A percentile compares a stretch with the other conserved stretches of the same genome.
These are phyloP conservation scores for Clonostachys chloroleuca DNA, from an alignment of 2,329 filamentous ascomycete genomes.

Conservation along the genomic window DNA sequence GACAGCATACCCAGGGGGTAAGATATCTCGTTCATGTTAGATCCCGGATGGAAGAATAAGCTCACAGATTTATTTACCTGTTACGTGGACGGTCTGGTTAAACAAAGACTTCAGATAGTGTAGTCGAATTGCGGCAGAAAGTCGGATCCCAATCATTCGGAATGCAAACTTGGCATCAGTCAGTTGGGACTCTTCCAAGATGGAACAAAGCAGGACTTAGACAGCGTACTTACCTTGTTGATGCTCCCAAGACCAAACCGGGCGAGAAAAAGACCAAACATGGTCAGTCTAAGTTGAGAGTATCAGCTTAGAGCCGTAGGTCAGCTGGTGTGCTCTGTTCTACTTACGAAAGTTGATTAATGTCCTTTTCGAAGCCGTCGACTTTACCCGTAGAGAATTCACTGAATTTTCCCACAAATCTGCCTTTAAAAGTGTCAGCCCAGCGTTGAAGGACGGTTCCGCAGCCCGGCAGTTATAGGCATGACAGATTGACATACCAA, in stretches of 20 bases:
- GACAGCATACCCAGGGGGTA: slow-evolving; percentile 57
- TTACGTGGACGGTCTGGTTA: slow-evolving; percentile 60
- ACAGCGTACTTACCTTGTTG: slow-evolving; percentile 34
- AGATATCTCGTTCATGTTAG: slow-evolving; percentile 39
- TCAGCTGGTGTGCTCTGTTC: neutral
- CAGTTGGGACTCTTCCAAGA: too few species aligned
- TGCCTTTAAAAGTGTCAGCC: slow-evolving; percentile 17
- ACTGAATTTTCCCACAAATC: slow-evolving; percentile 43
- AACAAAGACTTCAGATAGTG: slow-evolving; percentile 63
- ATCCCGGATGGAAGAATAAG: too few species aligned
- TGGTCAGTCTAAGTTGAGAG: slow-evolving; percentile 47
- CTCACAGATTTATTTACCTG: too few species aligned
- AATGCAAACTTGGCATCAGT: slow-evolving; percentile 41
- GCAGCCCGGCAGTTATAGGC: neutral
- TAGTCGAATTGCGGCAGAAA: slow-evolving; percentile 57
- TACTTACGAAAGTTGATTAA: slow-evolving; percentile 41
- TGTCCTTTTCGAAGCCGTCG: slow-evolving; percentile 17
- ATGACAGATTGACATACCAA: slow-evolving; percentile 29
- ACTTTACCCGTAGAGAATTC: slow-evolving; percentile 25
- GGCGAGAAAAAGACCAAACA: slow-evolving; percentile 66
- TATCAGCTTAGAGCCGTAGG: neutral
- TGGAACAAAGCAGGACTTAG: too few species aligned
- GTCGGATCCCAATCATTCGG: slow-evolving; percentile 56
- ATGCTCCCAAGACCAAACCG: slow-evolving; percentile 61
- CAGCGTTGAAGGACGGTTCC: neutral